Evolutionary conservation across 1,284 basidiomycete species (phyloP), one percentile per base, ranked within the genome.

Genomic region (Puccinia novopanici): DNA sequence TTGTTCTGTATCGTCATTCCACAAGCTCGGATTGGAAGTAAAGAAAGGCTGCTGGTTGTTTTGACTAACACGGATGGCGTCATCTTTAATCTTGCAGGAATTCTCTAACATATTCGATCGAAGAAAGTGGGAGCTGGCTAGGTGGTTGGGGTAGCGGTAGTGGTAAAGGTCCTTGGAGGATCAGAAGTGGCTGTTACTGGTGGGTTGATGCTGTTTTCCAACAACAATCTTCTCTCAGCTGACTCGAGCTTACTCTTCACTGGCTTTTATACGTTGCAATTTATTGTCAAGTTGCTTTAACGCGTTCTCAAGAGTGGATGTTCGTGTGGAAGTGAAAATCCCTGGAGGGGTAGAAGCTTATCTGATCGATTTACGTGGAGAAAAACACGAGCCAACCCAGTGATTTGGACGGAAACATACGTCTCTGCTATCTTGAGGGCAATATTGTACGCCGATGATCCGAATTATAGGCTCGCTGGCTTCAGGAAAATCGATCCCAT

Each of bases 341-440:
- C 97, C 97, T 0, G 96, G 96, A 59, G 95, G 95, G 34, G 97
- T 99, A 2, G 91, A 92, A 83, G 93, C 96, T 10, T 98, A 98
- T 86, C 91, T 94, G 40, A 91, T 99, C 34, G 97, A 99, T 86
- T 86, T 97, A 76, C 91, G 96, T 34, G 96, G 97, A 30, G 95
- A 99, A 86, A 94, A 93, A 83, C 95, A 97, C 84, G 93, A 96
- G 86, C 92, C 95, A 6, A 95, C 0, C 89, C 92, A 0, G 93
- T 94, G 70, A 90, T 99, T 45, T 99, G 96, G 96, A 93, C 94
- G 86, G 96, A 99, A 87, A 95, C 95, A 0, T 98, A 96, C 85
- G 90, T 98, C 0, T 98, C 96, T 3, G 95, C 95, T 0, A 86
- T 98, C 17, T 89, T 99, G 3, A 90, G 96, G 24, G 90, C 95